Evolutionary conservation across 306 rosid genomes (phyloP).

Genomic region (Prinsepia uniflora): DNA sequence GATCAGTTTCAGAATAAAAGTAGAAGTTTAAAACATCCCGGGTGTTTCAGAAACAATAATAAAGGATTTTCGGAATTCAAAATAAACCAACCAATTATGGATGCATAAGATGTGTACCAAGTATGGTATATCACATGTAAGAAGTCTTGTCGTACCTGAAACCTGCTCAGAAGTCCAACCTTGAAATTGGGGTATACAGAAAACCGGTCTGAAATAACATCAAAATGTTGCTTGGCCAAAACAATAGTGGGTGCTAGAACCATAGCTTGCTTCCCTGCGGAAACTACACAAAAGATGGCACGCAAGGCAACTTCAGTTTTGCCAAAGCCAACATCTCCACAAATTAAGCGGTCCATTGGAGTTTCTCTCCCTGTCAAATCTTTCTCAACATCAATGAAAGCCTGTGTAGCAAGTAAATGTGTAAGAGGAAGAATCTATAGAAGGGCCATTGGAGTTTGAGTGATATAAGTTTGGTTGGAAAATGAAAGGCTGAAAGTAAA

Average conservation of each 20-base stretch:
- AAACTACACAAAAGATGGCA: constrained; percentile 73
- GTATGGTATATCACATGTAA: background rate
- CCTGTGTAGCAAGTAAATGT: constrained; percentile 34
- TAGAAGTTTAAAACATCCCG: constrained; percentile 12
- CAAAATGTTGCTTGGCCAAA: constrained; percentile 90
- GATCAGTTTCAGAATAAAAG: constrained; percentile 33
- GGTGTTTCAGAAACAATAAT: background rate
- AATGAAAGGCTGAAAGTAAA: background rate
- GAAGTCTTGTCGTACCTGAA: constrained; percentile 60
- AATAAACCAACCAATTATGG: background rate
- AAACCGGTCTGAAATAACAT: constrained; percentile 78
- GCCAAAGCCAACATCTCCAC: constrained; percentile 99
- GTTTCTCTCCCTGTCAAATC: constrained; percentile 82
- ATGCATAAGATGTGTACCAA: background rate
- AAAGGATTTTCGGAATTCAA: constrained; percentile 3
- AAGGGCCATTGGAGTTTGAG: constrained; percentile 7
- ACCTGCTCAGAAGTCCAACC: constrained; percentile 85
- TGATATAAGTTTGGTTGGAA: background rate
- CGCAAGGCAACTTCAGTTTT: constrained; percentile 98
- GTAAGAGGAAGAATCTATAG: background rate
- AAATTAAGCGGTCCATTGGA: constrained; percentile 94
- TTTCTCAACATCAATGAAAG: constrained; percentile 81
- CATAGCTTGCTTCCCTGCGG: constrained; percentile 93
- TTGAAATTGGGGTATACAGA: constrained; percentile 56
- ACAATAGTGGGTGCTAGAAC: constrained; percentile 94